Evolutionary conservation across 1,284 basidiomycete genomes (phyloP), one percentile per base, ranked within the genome.

Genomic region (Coriolopsis trogii): DNA sequence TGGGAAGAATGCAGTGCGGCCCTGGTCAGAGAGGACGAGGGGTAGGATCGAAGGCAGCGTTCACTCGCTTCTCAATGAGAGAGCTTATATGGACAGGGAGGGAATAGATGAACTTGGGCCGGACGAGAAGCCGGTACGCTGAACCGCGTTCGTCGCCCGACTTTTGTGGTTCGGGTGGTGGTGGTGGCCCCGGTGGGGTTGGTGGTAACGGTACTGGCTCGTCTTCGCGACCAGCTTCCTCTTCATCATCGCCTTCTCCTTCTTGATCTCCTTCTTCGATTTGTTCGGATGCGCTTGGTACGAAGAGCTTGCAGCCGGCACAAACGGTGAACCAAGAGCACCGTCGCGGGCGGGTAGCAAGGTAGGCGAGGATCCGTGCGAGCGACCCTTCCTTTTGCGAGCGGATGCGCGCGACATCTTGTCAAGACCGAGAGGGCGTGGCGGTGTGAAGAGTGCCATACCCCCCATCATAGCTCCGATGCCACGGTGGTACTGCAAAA

Each of bases 91-190:
- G 48, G 59, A 56, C 40, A 66, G 62, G 31, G 63, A 61, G 25
- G 67, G 65, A 26, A 63, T 57, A 20, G 56, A 53, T 21, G 63
- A 61, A 39, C 57, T 59, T 30, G 64, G 58, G 10, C 58, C 52
- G 29, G 55, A 55, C 34, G 77, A 76, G 56, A 73, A 78, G 18
- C 72, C 72, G n/a, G 71, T 71, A 54, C 87, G 80, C 67, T 90
- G 87, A 63, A 76, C 69, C 44, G 84, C 78, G 52, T 76, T 74
- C 36, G 79, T 75, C 55, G 81, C 75, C 36, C 87, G 78, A 46
- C 73, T 73, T 72, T 87, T 90, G 63, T 73, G 70, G 63, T 90
- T 90, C 16, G 87, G 85, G 23, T 50, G 47, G 63, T 86, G 84
- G 61, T 85, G 83, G n/a, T 79, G 74, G 55, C 82, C 63, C 56